phyloP scores from a whole-genome alignment of 805 yeast genomes.

The Wickerhamomyces ciferrii region DNA sequence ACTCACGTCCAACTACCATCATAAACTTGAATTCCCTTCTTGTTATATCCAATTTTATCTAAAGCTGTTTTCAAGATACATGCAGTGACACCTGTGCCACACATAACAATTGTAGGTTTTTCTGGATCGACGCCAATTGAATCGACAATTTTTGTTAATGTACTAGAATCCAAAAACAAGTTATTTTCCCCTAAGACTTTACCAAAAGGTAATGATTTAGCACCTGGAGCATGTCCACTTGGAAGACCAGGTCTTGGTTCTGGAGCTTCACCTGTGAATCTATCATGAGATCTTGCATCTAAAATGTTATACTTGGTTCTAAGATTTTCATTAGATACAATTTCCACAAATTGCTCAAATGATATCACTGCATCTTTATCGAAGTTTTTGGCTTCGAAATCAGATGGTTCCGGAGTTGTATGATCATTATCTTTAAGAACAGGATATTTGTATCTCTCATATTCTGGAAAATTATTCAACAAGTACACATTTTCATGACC shows the following conservation, averaged over 20 bases:
- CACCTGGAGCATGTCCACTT: constrained; percentile 86
- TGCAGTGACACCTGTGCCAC: constrained; percentile 97
- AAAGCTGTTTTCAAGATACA: constrained; percentile 78
- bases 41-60: constrained; percentile 42
- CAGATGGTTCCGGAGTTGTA: constrained; percentile 15
- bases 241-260: constrained; percentile 89
- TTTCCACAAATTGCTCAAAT: constrained; percentile 59
- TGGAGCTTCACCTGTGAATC: constrained; percentile 76
- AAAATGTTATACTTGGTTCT: constrained; percentile 46
- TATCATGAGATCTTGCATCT: constrained; percentile 76
- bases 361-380: constrained; percentile 48
- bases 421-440: constrained; percentile 26
- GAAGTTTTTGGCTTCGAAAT: constrained; percentile 32
- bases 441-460: constrained; percentile 40
- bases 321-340: constrained; percentile 46
- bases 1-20: constrained; percentile 81
- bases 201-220: constrained; percentile 70
- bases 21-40: constrained; percentile 49
- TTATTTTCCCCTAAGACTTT: constrained; percentile 47
- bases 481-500: constrained; percentile 69
- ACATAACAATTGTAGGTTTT: constrained; percentile 78
- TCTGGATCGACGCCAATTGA: constrained; percentile 28
- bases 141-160: constrained; percentile 42
- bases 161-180: constrained; percentile 41
- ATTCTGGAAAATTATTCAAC: constrained; percentile 62